A percentile compares a stretch with the other conserved stretches of the same genome.
These are phyloP conservation scores for Sophora flavescens DNA, from an alignment of 306 rosid genomes.

Conservation along the genomic window DNA sequence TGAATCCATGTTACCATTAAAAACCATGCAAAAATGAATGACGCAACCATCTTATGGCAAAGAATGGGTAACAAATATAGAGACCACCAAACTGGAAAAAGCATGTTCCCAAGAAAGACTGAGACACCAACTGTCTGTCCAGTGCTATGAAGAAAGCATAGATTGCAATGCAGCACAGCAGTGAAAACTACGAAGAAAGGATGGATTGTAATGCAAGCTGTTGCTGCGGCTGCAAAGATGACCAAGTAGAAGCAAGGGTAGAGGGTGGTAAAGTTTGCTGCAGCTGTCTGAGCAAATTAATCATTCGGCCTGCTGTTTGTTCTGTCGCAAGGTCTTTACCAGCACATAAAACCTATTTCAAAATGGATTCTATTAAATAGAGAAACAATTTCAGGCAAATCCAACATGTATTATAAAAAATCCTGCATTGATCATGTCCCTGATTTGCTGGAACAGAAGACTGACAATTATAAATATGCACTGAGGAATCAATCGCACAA, in stretches of 20 bases:
- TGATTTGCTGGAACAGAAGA: not conserved
- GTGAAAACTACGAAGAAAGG: conserved; percentile 60
- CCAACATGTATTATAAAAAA: not conserved
- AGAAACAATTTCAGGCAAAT: conserved; percentile 25
- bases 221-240: conserved; percentile 96
- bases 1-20: conserved; percentile 60
- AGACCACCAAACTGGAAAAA: conserved; percentile 56
- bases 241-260: conserved; percentile 95
- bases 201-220: conserved; percentile 93
- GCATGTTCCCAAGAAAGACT: conserved; percentile 46
- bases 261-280: conserved; percentile 93
- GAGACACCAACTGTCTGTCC: conserved; percentile 50
- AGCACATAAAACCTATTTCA: conserved; percentile 78
- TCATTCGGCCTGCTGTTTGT: conserved; percentile 86
- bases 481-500: not conserved
- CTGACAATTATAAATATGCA: not conserved
- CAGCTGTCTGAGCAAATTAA: conserved; percentile 84
- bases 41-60: conserved; percentile 76
- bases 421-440: not conserved
- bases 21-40: conserved; percentile 71
- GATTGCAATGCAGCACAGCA: conserved; percentile 55
- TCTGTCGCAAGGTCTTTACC: conserved; percentile 96
- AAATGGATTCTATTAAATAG: conserved; percentile 22
- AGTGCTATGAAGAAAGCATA: conserved; percentile 25
- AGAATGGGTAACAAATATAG: conserved; percentile 70